Base-by-base conservation (phyloP, 768 basidiomycete genomes). In the Fibroporia radiculosa region DNA sequence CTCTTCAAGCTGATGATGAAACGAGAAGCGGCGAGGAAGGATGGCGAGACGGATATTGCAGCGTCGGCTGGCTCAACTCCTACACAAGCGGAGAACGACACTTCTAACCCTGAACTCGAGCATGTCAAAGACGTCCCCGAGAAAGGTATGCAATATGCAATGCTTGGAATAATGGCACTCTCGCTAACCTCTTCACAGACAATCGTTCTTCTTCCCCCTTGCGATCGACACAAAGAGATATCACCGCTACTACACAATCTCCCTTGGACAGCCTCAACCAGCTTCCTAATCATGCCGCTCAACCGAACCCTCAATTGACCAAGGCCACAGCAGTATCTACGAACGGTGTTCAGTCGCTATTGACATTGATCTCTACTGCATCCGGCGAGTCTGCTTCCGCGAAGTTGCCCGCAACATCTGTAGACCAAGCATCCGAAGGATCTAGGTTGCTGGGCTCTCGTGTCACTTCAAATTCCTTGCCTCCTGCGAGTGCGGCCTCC, bases 1-100 rank as follows among this genome's bases (percentile, higher is more conserved):
- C 63, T 85, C 28, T 89, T 91, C 73, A 84, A 82, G 52, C 53
- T 88, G 54, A 69, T 89, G 68, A 90, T 91, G 83, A 86, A 85
- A 62, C 70, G 77, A 48, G 85, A 86, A 54, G 79, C 85, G 49
- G 68, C 71, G 46, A 72, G 70, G 57, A 69, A 65, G 45, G 69
- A 65, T 43, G 48, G 54, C 4, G 65, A 65, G 25, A 48, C 47
- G 26, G 2, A 12, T 7, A 12, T 19, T n/a, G 8, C 29, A 10
- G 29, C 10, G 29, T n/a, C n/a, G 29, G 29, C n/a, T 31, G 29
- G 8, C 8, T 31, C 29, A 31, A 10, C 29, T 10, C n/a, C 29
- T n/a, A 31, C 29, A 10, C 8, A 8, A 8, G n/a, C 29, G 8
- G 29, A 31, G n/a, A n/a, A n/a, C n/a, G 29, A 8, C 8, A 31